These are phyloP conservation scores for Erysiphe neolycopersici DNA, from an alignment of 2,329 filamentous ascomycete genomes.

Conservation along the genomic window DNA sequence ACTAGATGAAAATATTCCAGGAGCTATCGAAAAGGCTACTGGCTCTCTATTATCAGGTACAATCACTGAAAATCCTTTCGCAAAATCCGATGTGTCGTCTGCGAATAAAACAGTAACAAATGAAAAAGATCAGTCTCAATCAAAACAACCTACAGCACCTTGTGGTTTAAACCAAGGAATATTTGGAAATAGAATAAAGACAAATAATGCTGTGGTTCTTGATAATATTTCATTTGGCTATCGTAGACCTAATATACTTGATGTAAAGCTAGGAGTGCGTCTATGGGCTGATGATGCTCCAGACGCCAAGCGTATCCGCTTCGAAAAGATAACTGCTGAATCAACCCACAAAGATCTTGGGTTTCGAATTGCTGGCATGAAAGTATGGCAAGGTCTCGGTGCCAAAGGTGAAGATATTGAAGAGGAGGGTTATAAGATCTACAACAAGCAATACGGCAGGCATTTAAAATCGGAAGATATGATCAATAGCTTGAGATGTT, in stretches of 20 bases:
- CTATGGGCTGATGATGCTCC: constrained; percentile 59
- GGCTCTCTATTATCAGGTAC: constrained; percentile 12
- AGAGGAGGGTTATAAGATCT: constrained; percentile 27
- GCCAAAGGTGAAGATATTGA: constrained; percentile 25
- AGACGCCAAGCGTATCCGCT: constrained; percentile 28
- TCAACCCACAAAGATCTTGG: constrained; percentile 34
- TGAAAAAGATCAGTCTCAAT: too few species aligned
- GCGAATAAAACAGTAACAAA: too few species aligned
- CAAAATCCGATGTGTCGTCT: too few species aligned
- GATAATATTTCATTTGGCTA: constrained; percentile 67
- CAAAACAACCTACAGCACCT: neutral
- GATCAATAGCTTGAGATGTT: constrained; percentile 26
- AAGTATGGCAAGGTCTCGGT: constrained; percentile 29
- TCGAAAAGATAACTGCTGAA: constrained; percentile 28
- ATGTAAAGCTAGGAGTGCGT: constrained; percentile 69
- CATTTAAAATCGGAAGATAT: constrained; percentile 24
- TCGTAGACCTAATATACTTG: constrained; percentile 64
- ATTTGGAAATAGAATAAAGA: constrained; percentile 28
- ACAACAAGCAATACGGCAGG: constrained; percentile 36
- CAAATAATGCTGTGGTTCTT: constrained; percentile 56
- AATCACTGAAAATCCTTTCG: constrained; percentile 8
- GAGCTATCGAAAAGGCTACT: constrained; percentile 20
- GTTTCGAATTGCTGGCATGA: constrained; percentile 39
- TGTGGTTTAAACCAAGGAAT: constrained; percentile 7
- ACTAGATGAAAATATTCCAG: constrained; percentile 29